A percentile compares a stretch with the other conserved stretches of the same genome.
These are phyloP conservation scores for Favolaschia claudopus DNA, from an alignment of 768 basidiomycete genomes.

Conservation along the genomic window DNA sequence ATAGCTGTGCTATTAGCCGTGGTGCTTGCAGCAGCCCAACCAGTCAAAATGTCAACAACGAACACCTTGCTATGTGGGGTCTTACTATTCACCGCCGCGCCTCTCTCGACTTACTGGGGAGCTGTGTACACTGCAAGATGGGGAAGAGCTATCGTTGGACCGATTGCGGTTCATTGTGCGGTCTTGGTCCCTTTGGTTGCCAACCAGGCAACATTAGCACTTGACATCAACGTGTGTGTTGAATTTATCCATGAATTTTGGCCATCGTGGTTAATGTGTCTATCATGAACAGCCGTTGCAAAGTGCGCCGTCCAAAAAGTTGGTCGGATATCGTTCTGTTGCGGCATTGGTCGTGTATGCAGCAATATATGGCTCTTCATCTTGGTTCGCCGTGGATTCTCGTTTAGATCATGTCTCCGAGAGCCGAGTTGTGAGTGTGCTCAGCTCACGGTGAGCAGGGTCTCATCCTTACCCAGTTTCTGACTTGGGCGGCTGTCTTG, in stretches of 20 bases:
- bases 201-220: conserved; percentile 55
- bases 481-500: conserved; percentile 24
- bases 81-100: conserved; percentile 52
- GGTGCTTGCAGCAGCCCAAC: conserved; percentile 46
- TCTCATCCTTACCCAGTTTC: conserved; percentile 18
- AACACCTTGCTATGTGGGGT: conserved; percentile 47
- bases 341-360: conserved; percentile 6
- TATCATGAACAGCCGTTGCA: conserved; percentile 37
- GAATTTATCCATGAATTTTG: neutral
- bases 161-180: conserved; percentile 62
- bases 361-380: conserved; percentile 6
- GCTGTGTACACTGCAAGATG: conserved; percentile 65
- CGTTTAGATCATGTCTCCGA: conserved; percentile 42
- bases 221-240: conserved; percentile 36
- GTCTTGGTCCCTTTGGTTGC: conserved; percentile 67
- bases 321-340: conserved; percentile 10
- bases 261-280: neutral
- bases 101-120: conserved; percentile 74
- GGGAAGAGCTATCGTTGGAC: conserved; percentile 61
- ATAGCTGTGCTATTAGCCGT: conserved; percentile 43
- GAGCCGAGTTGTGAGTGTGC: conserved; percentile 47
- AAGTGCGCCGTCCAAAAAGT: conserved; percentile 29
- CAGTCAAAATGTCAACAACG: conserved; percentile 43
- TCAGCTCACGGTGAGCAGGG: neutral
- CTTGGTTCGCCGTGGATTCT: conserved; percentile 31